Percentiles rank a stretch among this genome's conserved stretches.
Evolutionary conservation across 176 grass and related monocot genomes (phyloP).

Genomic region (Eremochloa ophiuroides): DNA sequence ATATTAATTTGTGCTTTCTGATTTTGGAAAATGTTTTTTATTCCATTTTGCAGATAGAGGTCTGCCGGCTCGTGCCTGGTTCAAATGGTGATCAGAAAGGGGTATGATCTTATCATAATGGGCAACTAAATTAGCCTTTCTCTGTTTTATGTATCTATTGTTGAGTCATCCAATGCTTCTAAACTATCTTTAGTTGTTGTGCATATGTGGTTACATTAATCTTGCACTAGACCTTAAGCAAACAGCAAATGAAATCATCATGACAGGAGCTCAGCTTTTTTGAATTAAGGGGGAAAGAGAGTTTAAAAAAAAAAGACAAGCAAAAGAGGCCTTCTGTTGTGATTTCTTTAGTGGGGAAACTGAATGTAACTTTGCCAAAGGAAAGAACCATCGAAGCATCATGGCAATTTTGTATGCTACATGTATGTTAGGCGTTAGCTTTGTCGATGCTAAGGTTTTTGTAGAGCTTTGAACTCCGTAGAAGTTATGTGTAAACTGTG

Average conservation of each 20-base stretch:
- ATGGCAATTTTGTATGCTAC: neutral
- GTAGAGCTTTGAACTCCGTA: neutral
- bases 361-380: slow-evolving; percentile 59
- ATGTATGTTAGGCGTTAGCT: slow-evolving; percentile 5
- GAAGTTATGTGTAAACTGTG: slow-evolving; percentile 3
- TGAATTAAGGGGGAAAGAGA: neutral
- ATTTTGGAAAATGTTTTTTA: neutral
- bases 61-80: slow-evolving; percentile 65
- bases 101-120: slow-evolving; percentile 46
- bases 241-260: neutral
- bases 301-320: neutral
- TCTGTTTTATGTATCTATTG: neutral
- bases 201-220: neutral
- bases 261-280: neutral
- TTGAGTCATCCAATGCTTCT: neutral
- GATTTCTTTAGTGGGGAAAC: neutral
- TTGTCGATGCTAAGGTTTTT: neutral
- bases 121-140: too few relatives aligned
- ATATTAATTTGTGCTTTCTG: slow-evolving; percentile 2
- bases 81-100: slow-evolving; percentile 78
- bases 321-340: neutral
- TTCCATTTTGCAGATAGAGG: slow-evolving; percentile 68
- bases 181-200: neutral
- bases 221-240: slow-evolving; percentile 1
- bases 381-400: slow-evolving; percentile 56